Evolutionary conservation across 2,329 filamentous ascomycete species (phyloP).

Genomic region (Thielaviopsis populi): DNA sequence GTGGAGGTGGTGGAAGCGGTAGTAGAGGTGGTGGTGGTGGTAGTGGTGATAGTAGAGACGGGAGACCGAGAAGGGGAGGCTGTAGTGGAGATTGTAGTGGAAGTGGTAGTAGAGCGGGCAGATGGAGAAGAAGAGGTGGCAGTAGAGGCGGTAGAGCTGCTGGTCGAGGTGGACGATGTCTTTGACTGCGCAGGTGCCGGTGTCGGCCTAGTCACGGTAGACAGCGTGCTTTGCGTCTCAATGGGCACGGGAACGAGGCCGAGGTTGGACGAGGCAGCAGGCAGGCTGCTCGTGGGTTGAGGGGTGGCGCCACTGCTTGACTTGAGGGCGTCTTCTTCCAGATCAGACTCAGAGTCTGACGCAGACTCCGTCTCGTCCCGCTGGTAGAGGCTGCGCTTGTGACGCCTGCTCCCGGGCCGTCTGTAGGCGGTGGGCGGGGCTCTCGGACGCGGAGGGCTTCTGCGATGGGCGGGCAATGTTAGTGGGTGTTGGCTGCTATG

Average conservation of each 20-base stretch:
- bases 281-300: not conserved
- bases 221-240: conserved; percentile 2
- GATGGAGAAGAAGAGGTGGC: not conserved
- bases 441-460: conserved; percentile 4
- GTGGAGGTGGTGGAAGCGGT: not conserved
- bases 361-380: conserved; percentile 1
- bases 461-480: not conserved
- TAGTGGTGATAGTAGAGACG: not conserved
- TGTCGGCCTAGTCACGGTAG: not conserved
- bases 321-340: not conserved
- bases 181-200: not conserved
- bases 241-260: not conserved
- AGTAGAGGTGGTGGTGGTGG: not conserved
- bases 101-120: not conserved
- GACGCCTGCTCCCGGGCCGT: not conserved
- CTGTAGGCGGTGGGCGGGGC: not conserved
- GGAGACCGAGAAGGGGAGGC: not conserved
- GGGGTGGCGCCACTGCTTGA: not conserved
- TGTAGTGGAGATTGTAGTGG: not conserved
- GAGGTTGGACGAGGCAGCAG: not conserved
- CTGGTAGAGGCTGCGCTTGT: not conserved
- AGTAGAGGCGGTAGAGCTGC: not conserved
- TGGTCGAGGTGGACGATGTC: not conserved
- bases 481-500: not conserved
- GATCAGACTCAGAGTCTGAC: conserved; percentile 7